Conservation (phyloP, 1,139 yeast species). For the Saccharomyces pastorianus region DNA sequence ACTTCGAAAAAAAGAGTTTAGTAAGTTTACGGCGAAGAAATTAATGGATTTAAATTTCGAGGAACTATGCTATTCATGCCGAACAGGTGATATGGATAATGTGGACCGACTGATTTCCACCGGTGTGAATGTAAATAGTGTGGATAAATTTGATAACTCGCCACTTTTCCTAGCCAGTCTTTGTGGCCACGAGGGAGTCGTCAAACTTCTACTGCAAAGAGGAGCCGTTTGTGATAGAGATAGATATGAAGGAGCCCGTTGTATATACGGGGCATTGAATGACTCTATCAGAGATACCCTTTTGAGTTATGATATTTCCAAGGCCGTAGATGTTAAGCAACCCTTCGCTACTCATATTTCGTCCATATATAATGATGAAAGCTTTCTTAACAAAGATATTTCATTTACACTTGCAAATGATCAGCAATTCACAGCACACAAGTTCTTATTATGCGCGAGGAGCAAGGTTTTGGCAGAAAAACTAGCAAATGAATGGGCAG, state of each 20-base stretch:
- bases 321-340: too few species aligned
- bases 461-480: too few species aligned
- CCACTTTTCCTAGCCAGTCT: conserved; percentile 65
- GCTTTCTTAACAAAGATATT: too few species aligned
- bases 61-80: conserved; percentile 53
- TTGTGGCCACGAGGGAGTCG: conserved; percentile 65
- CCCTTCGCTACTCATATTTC: too few species aligned
- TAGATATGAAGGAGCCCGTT: conserved; percentile 71
- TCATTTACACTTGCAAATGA: too few species aligned
- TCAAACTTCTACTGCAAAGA: conserved; percentile 47
- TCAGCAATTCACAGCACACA: too few species aligned
- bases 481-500: too few species aligned
- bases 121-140: conserved; percentile 50
- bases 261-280: conserved; percentile 69
- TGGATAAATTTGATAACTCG: conserved; percentile 67
- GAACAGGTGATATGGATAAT: conserved; percentile 57
- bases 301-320: conserved; percentile 41
- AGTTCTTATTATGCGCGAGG: too few species aligned
- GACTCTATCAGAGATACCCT: conserved; percentile 55
- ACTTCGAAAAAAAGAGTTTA: neutral
- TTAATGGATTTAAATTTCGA: conserved; percentile 19
- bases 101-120: conserved; percentile 53
- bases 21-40: neutral
- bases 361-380: too few species aligned
- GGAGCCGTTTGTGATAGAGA: conserved; percentile 78